Base-by-base conservation (phyloP, 2,329 filamentous ascomycete genomes). In the Anisogramma anomala region DNA sequence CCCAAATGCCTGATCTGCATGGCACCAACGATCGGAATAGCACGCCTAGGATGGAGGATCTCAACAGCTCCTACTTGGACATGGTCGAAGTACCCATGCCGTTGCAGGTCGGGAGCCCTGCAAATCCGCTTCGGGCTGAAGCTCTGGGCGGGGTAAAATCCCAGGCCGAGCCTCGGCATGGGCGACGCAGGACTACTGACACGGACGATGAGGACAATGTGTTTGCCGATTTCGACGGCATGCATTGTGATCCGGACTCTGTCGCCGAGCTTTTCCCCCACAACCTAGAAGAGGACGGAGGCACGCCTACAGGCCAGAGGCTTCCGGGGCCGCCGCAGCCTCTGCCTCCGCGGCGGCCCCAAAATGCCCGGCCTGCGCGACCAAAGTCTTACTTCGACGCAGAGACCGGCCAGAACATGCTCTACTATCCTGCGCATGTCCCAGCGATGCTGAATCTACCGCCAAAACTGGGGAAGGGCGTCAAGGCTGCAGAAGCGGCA, bases 381-480 rank as follows among this genome's bases (percentile, higher is more conserved):
- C 69, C 75, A 9, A 68, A 72, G 47, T 77, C 77, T 1, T 80
- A 78, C 56, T 62, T 75, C 53, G 69, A 79, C 53, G 75, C 76
- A 2, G 66, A 71, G 19, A 80, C 80, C 1, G 81, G 77, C 4
- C 77, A 89, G 50, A 69, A 79, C 51, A 94, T 96, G 84, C 77
- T 94, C 8, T 96, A 82, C 61, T 98, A 98, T 58, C 91, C 91
- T 11, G 91, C 91, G 3, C 88, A 86, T 1, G 91, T 98, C 3
- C 91, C 91, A 3, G 80, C 83, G 48, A 88, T 94, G 79, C 71
- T 98, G 43, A 96, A 94, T 53, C 66, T 98, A 10, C 91, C 91
- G 1, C 86, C 87, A 33, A 84, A 86, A 52, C 65, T 96, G 37
- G 94, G 88, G 1, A 84, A 80, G 52, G 72, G 78, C 39, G 77